Evolutionary conservation across 73 alveolate species (phyloP).

Genomic region (Tetrahymena borealis): DNA sequence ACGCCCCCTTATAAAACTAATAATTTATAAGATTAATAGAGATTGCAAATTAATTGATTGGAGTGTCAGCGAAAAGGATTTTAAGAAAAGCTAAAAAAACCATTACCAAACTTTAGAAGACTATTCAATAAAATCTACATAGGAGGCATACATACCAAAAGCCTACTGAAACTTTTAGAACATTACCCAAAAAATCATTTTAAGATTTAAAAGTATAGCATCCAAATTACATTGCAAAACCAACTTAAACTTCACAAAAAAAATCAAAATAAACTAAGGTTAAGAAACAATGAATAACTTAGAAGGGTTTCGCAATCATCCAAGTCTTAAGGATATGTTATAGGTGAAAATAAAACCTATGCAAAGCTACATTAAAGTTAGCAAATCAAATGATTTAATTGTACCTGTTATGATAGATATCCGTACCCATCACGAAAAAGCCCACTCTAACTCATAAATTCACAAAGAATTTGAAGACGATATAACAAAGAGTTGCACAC

Average conservation of each 20-base stretch:
- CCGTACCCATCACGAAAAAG: background rate
- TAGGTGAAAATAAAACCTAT: background rate
- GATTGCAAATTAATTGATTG: background rate
- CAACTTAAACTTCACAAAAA: too few species aligned
- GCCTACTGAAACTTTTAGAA: too few species aligned
- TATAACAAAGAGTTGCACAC: background rate
- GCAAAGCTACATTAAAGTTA: background rate
- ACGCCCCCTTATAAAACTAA: background rate
- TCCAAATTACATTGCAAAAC: too few species aligned
- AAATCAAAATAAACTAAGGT: background rate
- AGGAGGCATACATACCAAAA: too few species aligned
- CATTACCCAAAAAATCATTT: too few species aligned
- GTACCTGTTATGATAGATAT: background rate
- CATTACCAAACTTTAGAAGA: too few species aligned
- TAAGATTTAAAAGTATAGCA: too few species aligned
- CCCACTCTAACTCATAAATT: background rate
- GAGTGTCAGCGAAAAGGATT: background rate
- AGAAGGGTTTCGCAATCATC: background rate
- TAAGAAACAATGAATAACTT: background rate
- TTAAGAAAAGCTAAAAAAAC: background rate
- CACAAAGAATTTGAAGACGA: background rate
- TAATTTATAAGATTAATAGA: background rate
- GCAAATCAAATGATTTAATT: background rate
- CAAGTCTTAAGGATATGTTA: background rate
- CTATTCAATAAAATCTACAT: too few species aligned